Evolutionary conservation across 352 stramenopile genomes (phyloP).

Genomic region (Phytophthora idaei): DNA sequence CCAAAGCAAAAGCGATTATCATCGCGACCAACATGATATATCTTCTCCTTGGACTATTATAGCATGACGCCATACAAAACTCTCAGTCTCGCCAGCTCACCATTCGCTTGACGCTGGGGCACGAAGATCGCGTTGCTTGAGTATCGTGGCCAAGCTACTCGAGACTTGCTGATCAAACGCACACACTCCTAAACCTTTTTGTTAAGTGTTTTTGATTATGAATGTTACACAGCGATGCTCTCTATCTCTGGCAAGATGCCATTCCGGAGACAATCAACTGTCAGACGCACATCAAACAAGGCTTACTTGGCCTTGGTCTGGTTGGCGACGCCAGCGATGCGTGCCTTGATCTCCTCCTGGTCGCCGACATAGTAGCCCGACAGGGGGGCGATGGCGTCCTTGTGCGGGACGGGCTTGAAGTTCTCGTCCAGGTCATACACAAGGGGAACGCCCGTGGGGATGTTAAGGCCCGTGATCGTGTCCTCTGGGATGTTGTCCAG

Average conservation of each 20-base stretch:
- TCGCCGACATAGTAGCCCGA: slow-evolving; percentile 90
- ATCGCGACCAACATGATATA: no score
- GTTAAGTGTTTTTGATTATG: slow-evolving; percentile 23
- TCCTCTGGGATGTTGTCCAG: slow-evolving; percentile 98
- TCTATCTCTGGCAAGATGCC: slow-evolving; percentile 11
- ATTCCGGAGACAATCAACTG: slow-evolving; percentile 10
- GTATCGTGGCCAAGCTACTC: no score
- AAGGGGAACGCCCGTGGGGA: slow-evolving; percentile 95
- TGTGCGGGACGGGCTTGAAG: slow-evolving; percentile 94
- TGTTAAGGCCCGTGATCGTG: slow-evolving; percentile 97
- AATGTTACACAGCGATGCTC: slow-evolving; percentile 28
- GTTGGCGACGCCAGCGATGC: slow-evolving; percentile 97
- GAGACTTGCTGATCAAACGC: no score
- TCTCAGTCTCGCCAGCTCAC: no score
- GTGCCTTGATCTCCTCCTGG: slow-evolving; percentile 96
- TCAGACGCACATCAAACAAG: neutral
- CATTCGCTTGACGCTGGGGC: no score
- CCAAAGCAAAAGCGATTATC: no score
- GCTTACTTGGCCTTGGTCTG: slow-evolving; percentile 92
- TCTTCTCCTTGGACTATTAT: no score
- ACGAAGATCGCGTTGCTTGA: no score
- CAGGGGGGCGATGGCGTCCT: slow-evolving; percentile 91
- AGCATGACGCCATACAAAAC: no score
- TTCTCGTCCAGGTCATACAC: slow-evolving; percentile 99
- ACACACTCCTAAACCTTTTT: neutral